Evolutionary conservation across 192 early-diverging fungal genomes (phyloP).

Genomic region (Allomyces arbusculus): DNA sequence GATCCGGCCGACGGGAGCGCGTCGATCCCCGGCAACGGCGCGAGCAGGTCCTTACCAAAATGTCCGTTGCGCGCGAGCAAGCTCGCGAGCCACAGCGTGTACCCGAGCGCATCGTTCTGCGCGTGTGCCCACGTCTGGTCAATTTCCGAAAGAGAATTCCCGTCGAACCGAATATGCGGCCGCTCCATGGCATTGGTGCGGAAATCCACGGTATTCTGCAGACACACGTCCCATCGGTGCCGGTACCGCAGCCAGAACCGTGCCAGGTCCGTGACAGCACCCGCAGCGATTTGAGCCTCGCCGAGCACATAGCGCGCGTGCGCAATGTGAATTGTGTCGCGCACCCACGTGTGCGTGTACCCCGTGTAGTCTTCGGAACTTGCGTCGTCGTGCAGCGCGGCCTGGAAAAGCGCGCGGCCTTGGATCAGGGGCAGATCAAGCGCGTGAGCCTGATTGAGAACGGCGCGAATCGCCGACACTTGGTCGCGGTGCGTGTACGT

Average conservation of each 20-base stretch:
- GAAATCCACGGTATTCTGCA: constrained; percentile 2
- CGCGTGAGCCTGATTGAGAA: constrained; percentile 9
- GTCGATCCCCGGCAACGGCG: not conserved
- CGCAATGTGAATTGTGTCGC: constrained; percentile 17
- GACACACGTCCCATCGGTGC: constrained; percentile 11
- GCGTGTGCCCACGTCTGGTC: constrained; percentile 14
- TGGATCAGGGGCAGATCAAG: constrained; percentile 9
- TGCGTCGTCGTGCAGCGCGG: constrained; percentile 4
- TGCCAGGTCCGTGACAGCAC: constrained; percentile 7
- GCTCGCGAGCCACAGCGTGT: constrained; percentile 11
- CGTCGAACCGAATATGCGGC: constrained; percentile 18
- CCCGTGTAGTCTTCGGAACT: constrained; percentile 11
- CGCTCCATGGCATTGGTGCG: constrained; percentile 11
- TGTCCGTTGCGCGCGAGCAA: constrained; percentile 7
- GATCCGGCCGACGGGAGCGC: not conserved
- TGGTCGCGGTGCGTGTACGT: constrained; percentile 7
- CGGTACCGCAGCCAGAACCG: constrained; percentile 13
- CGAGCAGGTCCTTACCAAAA: constrained; percentile 1
- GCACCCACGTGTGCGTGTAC: constrained; percentile 17
- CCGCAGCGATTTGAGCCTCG: constrained; percentile 2
- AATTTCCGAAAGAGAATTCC: constrained; percentile 10
- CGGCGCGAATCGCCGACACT: constrained; percentile 5
- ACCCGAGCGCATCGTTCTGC: constrained; percentile 18
- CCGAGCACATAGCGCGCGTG: constrained; percentile 9
- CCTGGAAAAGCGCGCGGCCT: constrained; percentile 15